These are phyloP conservation scores for Boletus hoseneyae DNA, from an alignment of 1,284 basidiomycete species.

Conservation along the genomic window DNA sequence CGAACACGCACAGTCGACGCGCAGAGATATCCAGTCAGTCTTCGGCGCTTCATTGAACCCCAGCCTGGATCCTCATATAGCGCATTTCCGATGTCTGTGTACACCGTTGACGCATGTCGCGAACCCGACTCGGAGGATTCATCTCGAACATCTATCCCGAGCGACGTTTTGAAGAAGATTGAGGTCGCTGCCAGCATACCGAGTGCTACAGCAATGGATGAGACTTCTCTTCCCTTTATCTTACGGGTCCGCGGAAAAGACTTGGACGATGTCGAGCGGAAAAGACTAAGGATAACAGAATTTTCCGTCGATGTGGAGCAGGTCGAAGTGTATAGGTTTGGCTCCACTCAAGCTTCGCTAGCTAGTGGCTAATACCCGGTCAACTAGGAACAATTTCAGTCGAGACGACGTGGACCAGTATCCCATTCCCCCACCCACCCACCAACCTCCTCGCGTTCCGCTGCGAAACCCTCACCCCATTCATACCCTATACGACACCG, in stretches of 20 bases:
- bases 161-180: slow-evolving; percentile 54
- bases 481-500: slow-evolving; percentile 51
- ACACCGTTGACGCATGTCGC: slow-evolving; percentile 26
- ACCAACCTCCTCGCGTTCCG: slow-evolving; percentile 61
- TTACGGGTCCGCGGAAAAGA: slow-evolving; percentile 59
- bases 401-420: slow-evolving; percentile 42
- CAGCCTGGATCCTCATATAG: slow-evolving; percentile 29
- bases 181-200: slow-evolving; percentile 62
- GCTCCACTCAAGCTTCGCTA: slow-evolving; percentile 8
- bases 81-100: slow-evolving; percentile 24
- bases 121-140: slow-evolving; percentile 8
- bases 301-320: slow-evolving; percentile 59
- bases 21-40: slow-evolving; percentile 33
- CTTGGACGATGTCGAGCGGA: slow-evolving; percentile 44
- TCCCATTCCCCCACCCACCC: slow-evolving; percentile 49
- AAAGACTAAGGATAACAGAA: slow-evolving; percentile 50
- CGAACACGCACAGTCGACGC: slow-evolving; percentile 38
- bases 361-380: slow-evolving; percentile 8
- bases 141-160: slow-evolving; percentile 39
- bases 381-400: slow-evolving; percentile 39
- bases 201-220: slow-evolving; percentile 46
- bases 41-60: slow-evolving; percentile 47
- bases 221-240: slow-evolving; percentile 46
- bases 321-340: slow-evolving; percentile 62
- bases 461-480: slow-evolving; percentile 53